Base-by-base conservation (phyloP, 176 grass and related monocot genomes). In the Bromus sterilis region DNA sequence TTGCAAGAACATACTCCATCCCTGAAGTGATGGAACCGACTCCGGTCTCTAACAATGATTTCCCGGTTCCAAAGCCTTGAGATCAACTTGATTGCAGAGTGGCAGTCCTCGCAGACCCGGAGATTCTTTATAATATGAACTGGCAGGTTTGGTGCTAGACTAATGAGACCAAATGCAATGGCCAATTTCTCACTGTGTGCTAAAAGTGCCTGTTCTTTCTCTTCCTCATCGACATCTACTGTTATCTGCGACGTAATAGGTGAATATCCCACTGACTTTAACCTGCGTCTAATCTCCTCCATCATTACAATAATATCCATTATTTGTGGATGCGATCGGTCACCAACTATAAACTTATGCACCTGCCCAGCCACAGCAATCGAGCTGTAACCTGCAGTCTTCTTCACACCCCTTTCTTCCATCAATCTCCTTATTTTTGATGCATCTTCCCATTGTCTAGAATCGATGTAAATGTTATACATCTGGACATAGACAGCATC, bases 101-200 rank as follows among this genome's bases (percentile, higher is more conserved):
- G 91, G 73, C 91, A 97, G 46, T 94, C 89, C 72, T 94, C 89
- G 23, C 87, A 92, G 33, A 97, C 90, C 66, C 91, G 86, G 25
- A 94, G 61, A 67, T 92, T 94, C 83, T 97, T 92, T 56, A 94
- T 83, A 53, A 90, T 85, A 59, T 92, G 84, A 86, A 97, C 75
- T 2, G 82, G 82, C 32, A 87, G 61, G 73, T 86, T 85, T 30
- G 76, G 72, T 81, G 87, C 58, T 21, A 97, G 37, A 73, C 82
- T 87, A 39, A 93, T 83, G 63, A 97, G 64, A 23, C 94, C 91
- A 49, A 87, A 93, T 85, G 88, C 91, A 87, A 97, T 86, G 31
- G 88, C 81, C 72, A 95, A 77, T 76, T 91, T 91, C 81, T 97
- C 94, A 78, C 94, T 89, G 65, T 94, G 85, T 35, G 79, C 66